Evolutionary conservation across 2,329 filamentous ascomycete species (phyloP).

Genomic region (Leptographium galeiforme): DNA sequence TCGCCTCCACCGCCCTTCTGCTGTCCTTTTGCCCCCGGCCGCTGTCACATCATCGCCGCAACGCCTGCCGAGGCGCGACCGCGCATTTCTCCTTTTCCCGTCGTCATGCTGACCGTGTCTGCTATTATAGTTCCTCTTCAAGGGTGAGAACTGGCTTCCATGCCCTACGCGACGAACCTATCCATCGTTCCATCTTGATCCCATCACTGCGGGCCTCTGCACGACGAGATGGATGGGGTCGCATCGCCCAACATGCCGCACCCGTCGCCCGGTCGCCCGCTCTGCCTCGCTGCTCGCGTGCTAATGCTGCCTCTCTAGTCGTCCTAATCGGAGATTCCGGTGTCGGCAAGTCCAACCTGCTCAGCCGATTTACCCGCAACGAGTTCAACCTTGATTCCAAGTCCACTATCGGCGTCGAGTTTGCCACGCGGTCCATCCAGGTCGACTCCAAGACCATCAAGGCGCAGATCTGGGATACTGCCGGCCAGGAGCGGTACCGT

Average conservation of each 20-base stretch:
- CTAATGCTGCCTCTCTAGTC: slow-evolving; percentile 40
- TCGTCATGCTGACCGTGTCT: slow-evolving; percentile 6
- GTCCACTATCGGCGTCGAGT: slow-evolving; percentile 98
- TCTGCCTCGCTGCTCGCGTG: slow-evolving; percentile 5
- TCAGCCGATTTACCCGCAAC: slow-evolving; percentile 98
- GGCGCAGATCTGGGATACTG: slow-evolving; percentile 99
- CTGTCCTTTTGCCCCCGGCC: neutral
- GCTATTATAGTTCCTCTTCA: slow-evolving; percentile 78
- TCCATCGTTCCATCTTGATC: neutral
- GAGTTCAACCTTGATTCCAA: slow-evolving; percentile 99
- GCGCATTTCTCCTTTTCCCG: slow-evolving; percentile 2
- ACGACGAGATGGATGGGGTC: neutral
- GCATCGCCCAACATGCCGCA: neutral
- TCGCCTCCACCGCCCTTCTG: slow-evolving; percentile 2
- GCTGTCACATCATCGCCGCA: neutral
- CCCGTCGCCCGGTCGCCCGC: neutral
- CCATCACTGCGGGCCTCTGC: neutral
- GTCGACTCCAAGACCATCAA: slow-evolving; percentile 99
- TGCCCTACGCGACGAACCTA: neutral
- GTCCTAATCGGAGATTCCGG: slow-evolving; percentile 98
- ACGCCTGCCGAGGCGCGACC: neutral
- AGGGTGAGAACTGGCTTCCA: slow-evolving; percentile 48
- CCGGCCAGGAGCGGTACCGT: slow-evolving; percentile 95
- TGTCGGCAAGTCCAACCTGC: slow-evolving; percentile 98
- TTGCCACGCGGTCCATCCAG: slow-evolving; percentile 95